These are phyloP conservation scores for Fusarium circinatum DNA, from an alignment of 2,329 filamentous ascomycete species.

Conservation along the genomic window DNA sequence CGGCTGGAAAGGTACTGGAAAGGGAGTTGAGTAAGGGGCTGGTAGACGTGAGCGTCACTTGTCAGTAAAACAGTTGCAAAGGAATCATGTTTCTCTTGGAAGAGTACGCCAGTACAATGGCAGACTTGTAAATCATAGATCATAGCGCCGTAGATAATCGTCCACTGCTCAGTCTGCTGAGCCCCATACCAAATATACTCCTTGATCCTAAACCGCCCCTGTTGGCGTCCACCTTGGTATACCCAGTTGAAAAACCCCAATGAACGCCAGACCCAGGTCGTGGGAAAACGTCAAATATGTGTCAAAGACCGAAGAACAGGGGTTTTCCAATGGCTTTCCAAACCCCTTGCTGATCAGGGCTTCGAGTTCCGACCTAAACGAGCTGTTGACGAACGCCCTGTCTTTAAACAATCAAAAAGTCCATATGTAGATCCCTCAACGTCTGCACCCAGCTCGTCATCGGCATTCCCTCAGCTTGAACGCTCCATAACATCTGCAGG, in stretches of 20 bases:
- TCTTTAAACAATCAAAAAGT: constrained; percentile 53
- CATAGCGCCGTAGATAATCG: constrained; percentile 2
- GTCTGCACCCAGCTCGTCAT: constrained; percentile 56
- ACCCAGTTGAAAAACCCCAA: not conserved
- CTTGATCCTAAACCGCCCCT: not conserved
- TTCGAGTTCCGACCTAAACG: not conserved
- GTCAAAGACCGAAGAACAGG: too few relatives aligned
- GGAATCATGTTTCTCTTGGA: not conserved
- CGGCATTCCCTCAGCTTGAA: constrained; percentile 47
- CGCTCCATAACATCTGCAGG: constrained; percentile 56
- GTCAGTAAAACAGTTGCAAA: not conserved
- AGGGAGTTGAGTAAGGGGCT: not conserved
- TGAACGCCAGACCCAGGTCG: not conserved
- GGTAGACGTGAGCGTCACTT: not conserved
- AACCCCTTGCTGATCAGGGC: not conserved
- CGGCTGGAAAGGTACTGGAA: not conserved
- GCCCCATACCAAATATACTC: not conserved
- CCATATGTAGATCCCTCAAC: constrained; percentile 54
- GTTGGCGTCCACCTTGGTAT: not conserved
- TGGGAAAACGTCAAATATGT: not conserved
- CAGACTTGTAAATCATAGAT: not conserved
- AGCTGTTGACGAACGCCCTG: constrained; percentile 32
- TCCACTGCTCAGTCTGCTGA: not conserved
- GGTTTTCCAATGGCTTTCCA: too few relatives aligned
- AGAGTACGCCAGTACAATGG: not conserved